Evolutionary conservation across 805 yeast species (phyloP).

Genomic region (Candida hungchunana): DNA sequence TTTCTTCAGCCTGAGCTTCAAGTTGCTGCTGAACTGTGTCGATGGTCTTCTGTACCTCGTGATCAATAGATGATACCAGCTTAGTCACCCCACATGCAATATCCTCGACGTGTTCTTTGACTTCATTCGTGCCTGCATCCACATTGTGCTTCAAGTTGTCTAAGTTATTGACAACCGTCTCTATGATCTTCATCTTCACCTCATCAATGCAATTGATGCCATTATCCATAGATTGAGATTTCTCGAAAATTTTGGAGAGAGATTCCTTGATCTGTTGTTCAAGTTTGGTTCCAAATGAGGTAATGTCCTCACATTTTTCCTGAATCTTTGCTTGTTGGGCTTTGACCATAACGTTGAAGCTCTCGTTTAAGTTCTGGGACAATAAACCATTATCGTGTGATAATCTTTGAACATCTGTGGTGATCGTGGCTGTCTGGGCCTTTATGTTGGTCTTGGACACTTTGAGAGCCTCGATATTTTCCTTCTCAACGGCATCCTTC

Average conservation of each 20-base stretch:
- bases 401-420: slow-evolving; percentile 6
- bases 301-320: slow-evolving; percentile 9
- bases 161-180: slow-evolving; percentile 18
- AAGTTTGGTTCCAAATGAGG: slow-evolving; percentile 2
- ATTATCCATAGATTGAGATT: neutral
- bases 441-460: slow-evolving; percentile 8
- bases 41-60: slow-evolving; percentile 4
- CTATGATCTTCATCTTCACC: slow-evolving; percentile 13
- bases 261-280: slow-evolving; percentile 7
- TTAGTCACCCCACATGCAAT: neutral
- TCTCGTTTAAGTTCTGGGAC: slow-evolving; percentile 9
- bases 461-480: slow-evolving; percentile 16
- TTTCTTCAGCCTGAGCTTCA: slow-evolving; percentile 18
- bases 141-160: slow-evolving; percentile 8
- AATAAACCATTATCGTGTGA: slow-evolving; percentile 7
- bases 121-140: neutral
- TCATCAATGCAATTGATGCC: slow-evolving; percentile 17
- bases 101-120: neutral
- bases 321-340: slow-evolving; percentile 12
- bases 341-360: slow-evolving; percentile 14
- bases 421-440: slow-evolving; percentile 2
- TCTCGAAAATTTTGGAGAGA: slow-evolving; percentile 3
- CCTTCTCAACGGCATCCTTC: slow-evolving; percentile 12
- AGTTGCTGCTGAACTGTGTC: slow-evolving; percentile 16
- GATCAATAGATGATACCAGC: neutral